phyloP scores from a whole-genome alignment of 176 grass and related monocot species.

The Coix lacrymajobi region DNA sequence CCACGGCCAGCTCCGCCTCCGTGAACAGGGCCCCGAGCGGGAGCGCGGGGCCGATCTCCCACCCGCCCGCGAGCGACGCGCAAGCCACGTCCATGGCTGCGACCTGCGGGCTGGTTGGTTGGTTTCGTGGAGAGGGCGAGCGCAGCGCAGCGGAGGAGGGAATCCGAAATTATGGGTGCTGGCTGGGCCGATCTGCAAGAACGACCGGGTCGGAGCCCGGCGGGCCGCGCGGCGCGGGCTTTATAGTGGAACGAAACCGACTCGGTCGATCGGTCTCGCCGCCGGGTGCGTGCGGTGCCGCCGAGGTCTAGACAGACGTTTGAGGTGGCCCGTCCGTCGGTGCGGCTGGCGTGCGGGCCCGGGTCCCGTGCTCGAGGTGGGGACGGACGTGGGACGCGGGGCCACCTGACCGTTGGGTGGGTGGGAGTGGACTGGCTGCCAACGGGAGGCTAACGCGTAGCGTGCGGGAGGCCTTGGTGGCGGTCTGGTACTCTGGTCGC shows the following conservation, averaged over 20 bases:
- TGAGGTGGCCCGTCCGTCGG: neutral
- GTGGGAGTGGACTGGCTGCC: neutral
- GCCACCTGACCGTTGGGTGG: constrained; percentile 23
- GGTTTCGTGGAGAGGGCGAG: neutral
- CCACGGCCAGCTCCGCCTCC: constrained; percentile 51
- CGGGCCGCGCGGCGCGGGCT: no score
- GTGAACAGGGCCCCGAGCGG: constrained; percentile 42
- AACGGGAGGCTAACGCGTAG: constrained; percentile 9
- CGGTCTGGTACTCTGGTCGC: no score
- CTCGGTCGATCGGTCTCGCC: neutral
- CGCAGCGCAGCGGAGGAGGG: neutral
- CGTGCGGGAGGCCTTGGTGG: neutral
- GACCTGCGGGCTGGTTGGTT: neutral
- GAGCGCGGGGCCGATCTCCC: neutral
- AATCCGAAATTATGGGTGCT: neutral
- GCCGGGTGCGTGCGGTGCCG: neutral
- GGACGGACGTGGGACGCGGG: neutral
- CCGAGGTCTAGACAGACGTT: neutral
- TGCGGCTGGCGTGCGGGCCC: neutral
- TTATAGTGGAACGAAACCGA: constrained; percentile 12
- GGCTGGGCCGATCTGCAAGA: neutral
- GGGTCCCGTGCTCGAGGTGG: neutral
- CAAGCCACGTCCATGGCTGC: neutral
- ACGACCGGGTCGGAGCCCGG: no score
- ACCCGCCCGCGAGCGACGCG: neutral